Conservation (phyloP, 2,329 filamentous ascomycete species). For the Talaromyces sp. region DNA sequence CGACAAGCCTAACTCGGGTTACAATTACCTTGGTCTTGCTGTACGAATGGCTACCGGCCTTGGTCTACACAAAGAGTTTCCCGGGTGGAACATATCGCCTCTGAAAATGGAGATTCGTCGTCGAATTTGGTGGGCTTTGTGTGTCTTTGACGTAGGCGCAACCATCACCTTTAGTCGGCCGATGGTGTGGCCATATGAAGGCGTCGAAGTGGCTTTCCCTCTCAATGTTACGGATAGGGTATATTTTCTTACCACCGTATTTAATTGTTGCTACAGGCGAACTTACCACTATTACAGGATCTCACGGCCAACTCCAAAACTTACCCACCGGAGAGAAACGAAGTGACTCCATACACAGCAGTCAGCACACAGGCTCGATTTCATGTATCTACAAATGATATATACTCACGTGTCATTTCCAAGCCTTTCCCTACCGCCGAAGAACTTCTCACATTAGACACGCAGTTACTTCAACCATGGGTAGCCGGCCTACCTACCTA, state of each 20-base stretch:
- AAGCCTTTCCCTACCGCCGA: slow-evolving; percentile 34
- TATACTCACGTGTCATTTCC: slow-evolving; percentile 42
- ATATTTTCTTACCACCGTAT: neutral
- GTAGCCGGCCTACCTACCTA: slow-evolving; percentile 35
- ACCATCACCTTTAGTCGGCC: slow-evolving; percentile 47
- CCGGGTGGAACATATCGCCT: slow-evolving; percentile 40
- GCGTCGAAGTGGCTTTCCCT: slow-evolving; percentile 39
- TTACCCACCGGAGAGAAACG: slow-evolving; percentile 29
- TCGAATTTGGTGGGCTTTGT: slow-evolving; percentile 37
- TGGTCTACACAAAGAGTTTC: slow-evolving; percentile 47
- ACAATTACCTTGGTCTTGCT: slow-evolving; percentile 44
- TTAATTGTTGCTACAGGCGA: neutral
- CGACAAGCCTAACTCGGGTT: slow-evolving; percentile 47
- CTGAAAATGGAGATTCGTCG: slow-evolving; percentile 36
- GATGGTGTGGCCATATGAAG: slow-evolving; percentile 39
- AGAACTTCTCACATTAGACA: slow-evolving; percentile 34
- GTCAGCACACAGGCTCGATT: slow-evolving; percentile 37
- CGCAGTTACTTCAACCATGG: slow-evolving; percentile 37
- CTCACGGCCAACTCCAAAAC: slow-evolving; percentile 29
- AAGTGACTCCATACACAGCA: slow-evolving; percentile 38
- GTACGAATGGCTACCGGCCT: slow-evolving; percentile 45
- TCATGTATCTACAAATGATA: slow-evolving; percentile 36
- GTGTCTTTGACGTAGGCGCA: slow-evolving; percentile 44
- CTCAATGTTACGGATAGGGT: slow-evolving; percentile 40
- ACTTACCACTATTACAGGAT: slow-evolving; percentile 16